Conservation (phyloP, 2,329 filamentous ascomycete species). For the Trichoderma sp. region DNA sequence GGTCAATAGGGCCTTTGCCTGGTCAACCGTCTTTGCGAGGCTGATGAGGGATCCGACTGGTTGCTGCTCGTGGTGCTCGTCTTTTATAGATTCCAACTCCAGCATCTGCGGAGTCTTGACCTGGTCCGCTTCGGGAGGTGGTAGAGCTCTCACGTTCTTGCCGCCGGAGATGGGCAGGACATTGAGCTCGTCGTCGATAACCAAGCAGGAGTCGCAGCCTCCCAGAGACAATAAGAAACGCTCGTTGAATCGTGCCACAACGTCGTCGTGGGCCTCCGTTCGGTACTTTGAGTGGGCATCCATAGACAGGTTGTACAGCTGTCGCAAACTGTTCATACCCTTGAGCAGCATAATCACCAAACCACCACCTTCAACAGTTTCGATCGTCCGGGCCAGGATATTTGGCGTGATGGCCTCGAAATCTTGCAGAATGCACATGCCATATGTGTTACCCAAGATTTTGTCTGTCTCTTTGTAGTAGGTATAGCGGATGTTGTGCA, state of each 20-base stretch:
- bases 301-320: constrained; percentile 96
- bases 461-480: constrained; percentile 99
- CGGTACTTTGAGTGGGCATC: constrained; percentile 96
- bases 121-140: constrained; percentile 74
- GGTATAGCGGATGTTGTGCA: constrained; percentile 96
- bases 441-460: constrained; percentile 96
- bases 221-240: constrained; percentile 93
- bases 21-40: constrained; percentile 88
- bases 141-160: constrained; percentile 82
- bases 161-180: constrained; percentile 95
- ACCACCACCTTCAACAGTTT: constrained; percentile 96
- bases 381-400: constrained; percentile 88
- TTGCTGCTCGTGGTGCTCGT: constrained; percentile 80
- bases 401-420: constrained; percentile 99
- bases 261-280: constrained; percentile 94
- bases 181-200: constrained; percentile 97
- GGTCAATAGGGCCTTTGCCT: constrained; percentile 94
- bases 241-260: constrained; percentile 96
- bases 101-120: constrained; percentile 71
- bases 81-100: constrained; percentile 86
- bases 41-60: constrained; percentile 83
- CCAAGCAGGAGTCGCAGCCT: constrained; percentile 91
- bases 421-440: constrained; percentile 97
- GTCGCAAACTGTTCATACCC: constrained; percentile 95
- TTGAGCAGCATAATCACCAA: constrained; percentile 89